These are phyloP conservation scores for Aspergillus sp. DNA, from an alignment of 2,329 filamentous ascomycete species.

Conservation along the genomic window DNA sequence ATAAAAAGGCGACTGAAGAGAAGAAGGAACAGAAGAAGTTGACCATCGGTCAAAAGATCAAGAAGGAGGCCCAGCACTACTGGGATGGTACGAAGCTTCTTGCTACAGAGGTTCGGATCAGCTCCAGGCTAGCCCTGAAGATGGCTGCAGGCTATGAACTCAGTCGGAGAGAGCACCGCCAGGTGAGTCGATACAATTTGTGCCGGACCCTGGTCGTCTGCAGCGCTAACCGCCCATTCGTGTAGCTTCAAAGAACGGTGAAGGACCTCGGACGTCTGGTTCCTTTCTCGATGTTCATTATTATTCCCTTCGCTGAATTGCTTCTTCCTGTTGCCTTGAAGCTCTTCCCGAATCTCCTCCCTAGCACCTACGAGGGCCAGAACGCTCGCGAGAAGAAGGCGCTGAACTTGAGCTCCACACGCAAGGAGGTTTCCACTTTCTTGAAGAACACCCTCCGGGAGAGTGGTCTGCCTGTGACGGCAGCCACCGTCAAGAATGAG, in stretches of 20 bases:
- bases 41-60: conserved; percentile 87
- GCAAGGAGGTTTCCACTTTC: conserved; percentile 91
- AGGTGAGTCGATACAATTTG: conserved; percentile 46
- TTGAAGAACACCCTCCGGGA: conserved; percentile 84
- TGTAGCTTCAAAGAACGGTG: conserved; percentile 77
- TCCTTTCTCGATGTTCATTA: conserved; percentile 94
- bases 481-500: conserved; percentile 80
- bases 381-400: conserved; percentile 89
- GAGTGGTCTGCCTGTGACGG: conserved; percentile 84
- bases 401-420: conserved; percentile 72
- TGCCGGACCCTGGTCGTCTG: neutral
- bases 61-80: conserved; percentile 90
- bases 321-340: conserved; percentile 87
- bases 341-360: conserved; percentile 94
- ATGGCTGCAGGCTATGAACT: conserved; percentile 98
- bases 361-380: conserved; percentile 93
- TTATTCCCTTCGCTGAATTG: conserved; percentile 93
- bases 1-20: conserved; percentile 59
- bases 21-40: conserved; percentile 79
- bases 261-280: conserved; percentile 90
- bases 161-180: conserved; percentile 86
- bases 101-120: conserved; percentile 89
- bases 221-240: conserved; percentile 10
- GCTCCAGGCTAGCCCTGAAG: conserved; percentile 84
- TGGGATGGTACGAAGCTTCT: conserved; percentile 98